These are phyloP conservation scores for Aspergillus diversus DNA, from an alignment of 495 filamentous ascomycete genomes.

Conservation along the genomic window DNA sequence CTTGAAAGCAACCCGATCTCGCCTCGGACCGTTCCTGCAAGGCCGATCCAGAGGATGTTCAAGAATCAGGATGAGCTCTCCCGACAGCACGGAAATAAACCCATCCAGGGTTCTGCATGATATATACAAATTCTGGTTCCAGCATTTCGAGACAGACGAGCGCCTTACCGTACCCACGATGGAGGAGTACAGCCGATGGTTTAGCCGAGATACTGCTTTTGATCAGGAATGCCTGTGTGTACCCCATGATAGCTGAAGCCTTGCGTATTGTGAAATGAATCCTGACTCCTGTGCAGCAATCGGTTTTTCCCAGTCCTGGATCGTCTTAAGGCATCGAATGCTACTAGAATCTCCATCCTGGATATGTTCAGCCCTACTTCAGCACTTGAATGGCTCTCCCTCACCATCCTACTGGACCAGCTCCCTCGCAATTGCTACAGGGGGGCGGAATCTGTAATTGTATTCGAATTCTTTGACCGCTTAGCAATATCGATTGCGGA, in stretches of 20 bases:
- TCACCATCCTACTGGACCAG: conserved; percentile 37
- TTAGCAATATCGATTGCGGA: conserved; percentile 31
- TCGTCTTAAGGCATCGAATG: neutral
- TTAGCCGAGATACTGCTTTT: conserved; percentile 30
- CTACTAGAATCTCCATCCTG: conserved; percentile 27
- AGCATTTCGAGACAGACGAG: conserved; percentile 9
- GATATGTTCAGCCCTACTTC: conserved; percentile 25
- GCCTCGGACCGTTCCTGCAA: neutral
- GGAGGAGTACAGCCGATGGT: conserved; percentile 24
- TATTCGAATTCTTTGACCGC: conserved; percentile 36
- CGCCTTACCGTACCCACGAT: conserved; percentile 3
- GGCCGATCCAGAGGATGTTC: neutral
- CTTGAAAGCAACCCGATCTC: neutral
- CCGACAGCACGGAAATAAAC: neutral
- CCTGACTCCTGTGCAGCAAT: neutral
- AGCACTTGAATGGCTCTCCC: conserved; percentile 29
- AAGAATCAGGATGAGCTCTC: neutral
- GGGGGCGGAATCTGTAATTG: conserved; percentile 31
- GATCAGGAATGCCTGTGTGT: conserved; percentile 34
- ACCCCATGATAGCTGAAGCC: conserved; percentile 9
- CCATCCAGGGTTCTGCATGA: neutral
- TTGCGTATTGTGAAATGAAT: neutral
- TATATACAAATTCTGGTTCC: conserved; percentile 15
- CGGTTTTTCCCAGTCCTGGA: neutral
- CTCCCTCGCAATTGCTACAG: conserved; percentile 40